Evolutionary conservation across 306 rosid genomes (phyloP), one percentile per base, ranked within the genome.

Genomic region (Cicer yamashitae): DNA sequence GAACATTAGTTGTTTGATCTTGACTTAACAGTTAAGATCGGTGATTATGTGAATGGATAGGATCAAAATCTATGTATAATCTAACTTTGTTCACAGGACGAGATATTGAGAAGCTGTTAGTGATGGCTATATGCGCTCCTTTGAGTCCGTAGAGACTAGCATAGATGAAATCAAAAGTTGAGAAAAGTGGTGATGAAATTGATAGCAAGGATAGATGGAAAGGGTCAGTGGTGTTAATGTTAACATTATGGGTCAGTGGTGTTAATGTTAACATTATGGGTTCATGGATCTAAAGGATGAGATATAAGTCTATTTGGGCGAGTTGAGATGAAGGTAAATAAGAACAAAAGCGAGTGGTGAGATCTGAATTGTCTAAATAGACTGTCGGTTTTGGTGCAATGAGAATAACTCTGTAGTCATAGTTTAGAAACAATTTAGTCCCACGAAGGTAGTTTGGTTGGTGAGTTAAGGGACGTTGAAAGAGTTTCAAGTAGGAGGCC

Each of bases 81-180:
- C 14, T 51, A 6, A 30, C 39, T 58, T 58, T 58, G 64, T 22
- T 25, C 5, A 1, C n/a, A 20, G 39, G 15, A 10, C 22, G 38
- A 6, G 17, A 14, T 58, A 76, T 30, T 64, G 59, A 10, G 8
- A 43, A 3, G 11, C 13, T 40, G 22, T 52, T 57, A 51, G 63
- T 64, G 79, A 66, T 48, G 65, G 72, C 38, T 75, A 56, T 75
- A 56, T 75, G 4, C 12, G 60, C 18, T 69, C 9, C 52, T 40
- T 78, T 57, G 13, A 70, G 17, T 72, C 71, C 77, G 77, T 84
- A 85, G 68, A 73, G 86, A 82, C 84, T 62, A 37, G 69, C 11
- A 67, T 77, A 76, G 43, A 82, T 56, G 46, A 65, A 80, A 80
- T 47, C 53, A 47, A 59, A 25, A 11, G 15, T 14, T 30, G 38